Percentiles rank a stretch among this genome's conserved stretches.
These are phyloP conservation scores for Gracilaria gracilis DNA, from an alignment of 23 red algal species.

Conservation along the genomic window DNA sequence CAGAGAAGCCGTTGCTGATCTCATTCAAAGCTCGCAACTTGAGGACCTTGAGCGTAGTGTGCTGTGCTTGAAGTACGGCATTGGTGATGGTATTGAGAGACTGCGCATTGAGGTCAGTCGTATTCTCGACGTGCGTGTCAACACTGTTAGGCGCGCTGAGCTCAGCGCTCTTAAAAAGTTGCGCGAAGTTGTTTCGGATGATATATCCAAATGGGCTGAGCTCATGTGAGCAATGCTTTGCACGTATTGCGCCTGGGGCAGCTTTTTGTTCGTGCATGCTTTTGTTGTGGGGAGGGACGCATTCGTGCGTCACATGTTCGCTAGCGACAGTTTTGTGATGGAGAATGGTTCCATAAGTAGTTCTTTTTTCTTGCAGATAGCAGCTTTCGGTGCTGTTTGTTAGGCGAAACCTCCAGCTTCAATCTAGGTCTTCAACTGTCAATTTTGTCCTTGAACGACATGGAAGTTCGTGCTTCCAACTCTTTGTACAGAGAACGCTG, in stretches of 20 bases:
- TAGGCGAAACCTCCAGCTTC: background rate
- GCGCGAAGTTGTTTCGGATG: slow-evolving; percentile 32
- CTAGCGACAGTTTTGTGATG: background rate
- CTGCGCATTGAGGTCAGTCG: slow-evolving; percentile 45
- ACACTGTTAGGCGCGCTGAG: slow-evolving; percentile 55
- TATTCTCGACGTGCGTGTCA: slow-evolving; percentile 57
- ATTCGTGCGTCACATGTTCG: background rate
- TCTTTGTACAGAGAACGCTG: too few species aligned
- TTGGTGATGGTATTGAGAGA: slow-evolving; percentile 58
- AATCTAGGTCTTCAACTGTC: too few species aligned
- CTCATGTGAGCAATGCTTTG: slow-evolving; percentile 20
- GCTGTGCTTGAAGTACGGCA: slow-evolving; percentile 62
- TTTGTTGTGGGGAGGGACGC: background rate
- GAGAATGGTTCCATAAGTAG: background rate
- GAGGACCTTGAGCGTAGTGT: slow-evolving; percentile 63
- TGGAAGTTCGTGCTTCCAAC: too few species aligned
- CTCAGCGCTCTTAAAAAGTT: slow-evolving; percentile 59
- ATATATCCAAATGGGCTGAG: slow-evolving; percentile 54
- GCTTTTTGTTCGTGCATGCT: background rate
- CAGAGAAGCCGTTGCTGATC: slow-evolving; percentile 46
- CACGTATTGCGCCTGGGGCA: too few species aligned
- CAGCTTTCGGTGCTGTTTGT: background rate
- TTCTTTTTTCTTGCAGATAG: background rate
- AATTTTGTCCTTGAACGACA: background rate
- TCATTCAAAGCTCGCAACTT: slow-evolving; percentile 42